Conservation (phyloP, 1,284 basidiomycete species). For the Apiotrichum gamsii region DNA sequence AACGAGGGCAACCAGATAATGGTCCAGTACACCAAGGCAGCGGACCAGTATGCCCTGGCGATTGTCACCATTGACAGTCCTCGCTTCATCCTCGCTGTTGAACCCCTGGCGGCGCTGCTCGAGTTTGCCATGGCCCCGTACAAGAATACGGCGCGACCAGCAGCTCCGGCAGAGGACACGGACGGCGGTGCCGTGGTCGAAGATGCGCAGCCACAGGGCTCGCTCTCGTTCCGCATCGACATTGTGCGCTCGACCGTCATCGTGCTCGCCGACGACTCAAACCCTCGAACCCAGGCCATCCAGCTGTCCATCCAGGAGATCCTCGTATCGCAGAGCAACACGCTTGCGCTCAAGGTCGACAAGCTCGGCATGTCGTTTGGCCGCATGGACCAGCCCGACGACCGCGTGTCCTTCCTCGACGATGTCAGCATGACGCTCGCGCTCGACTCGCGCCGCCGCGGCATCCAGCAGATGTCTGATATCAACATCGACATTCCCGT, state of each 20-base stretch:
- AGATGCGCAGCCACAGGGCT: conserved; percentile 7
- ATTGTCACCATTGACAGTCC: conserved; percentile 90
- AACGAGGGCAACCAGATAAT: conserved; percentile 90
- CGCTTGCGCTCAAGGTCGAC: conserved; percentile 74
- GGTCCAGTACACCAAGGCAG: conserved; percentile 75
- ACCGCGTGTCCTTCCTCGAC: conserved; percentile 87
- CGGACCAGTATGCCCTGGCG: conserved; percentile 59
- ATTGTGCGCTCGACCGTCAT: conserved; percentile 86
- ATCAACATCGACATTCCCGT: conserved; percentile 74
- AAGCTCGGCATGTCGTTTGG: conserved; percentile 90
- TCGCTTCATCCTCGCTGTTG: conserved; percentile 85
- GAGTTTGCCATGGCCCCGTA: conserved; percentile 75
- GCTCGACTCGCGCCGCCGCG: conserved; percentile 71
- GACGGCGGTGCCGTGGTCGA: conserved; percentile 11
- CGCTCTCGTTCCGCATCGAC: conserved; percentile 68
- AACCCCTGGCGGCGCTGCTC: conserved; percentile 82
- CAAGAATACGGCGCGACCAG: conserved; percentile 22
- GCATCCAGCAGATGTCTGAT: conserved; percentile 68
- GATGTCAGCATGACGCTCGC: conserved; percentile 84
- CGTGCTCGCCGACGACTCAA: conserved; percentile 78
- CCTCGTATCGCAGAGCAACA: conserved; percentile 84
- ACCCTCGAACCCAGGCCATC: conserved; percentile 78
- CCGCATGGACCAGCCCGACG: conserved; percentile 68
- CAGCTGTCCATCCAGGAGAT: conserved; percentile 77
- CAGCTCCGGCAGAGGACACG: conserved; percentile 21